phyloP scores from a whole-genome alignment of 1,284 basidiomycete species.

The Tilletia caries region DNA sequence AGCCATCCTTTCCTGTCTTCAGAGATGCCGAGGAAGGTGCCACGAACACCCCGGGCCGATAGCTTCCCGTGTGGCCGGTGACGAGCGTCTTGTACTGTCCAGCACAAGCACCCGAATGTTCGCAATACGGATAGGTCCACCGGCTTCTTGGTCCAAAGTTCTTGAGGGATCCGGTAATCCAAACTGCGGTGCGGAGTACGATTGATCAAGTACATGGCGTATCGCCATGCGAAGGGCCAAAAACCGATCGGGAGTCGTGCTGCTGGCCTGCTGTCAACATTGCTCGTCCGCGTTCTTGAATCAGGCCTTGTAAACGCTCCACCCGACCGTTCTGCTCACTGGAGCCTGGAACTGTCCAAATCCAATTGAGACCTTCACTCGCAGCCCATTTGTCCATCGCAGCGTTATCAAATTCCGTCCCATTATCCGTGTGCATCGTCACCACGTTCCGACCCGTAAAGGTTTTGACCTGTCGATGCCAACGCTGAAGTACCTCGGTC shows the following conservation, averaged over 20 bases:
- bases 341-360: not conserved
- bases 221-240: not conserved
- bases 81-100: not conserved
- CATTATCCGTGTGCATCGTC: not conserved
- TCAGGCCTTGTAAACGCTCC: not conserved
- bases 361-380: not conserved
- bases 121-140: not conserved
- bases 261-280: not conserved
- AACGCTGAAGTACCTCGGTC: not conserved
- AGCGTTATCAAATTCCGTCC: not conserved
- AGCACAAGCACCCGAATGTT: not conserved
- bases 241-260: not conserved
- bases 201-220: not conserved
- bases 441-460: not conserved
- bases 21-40: not conserved
- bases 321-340: not conserved
- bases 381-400: not conserved
- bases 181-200: not conserved
- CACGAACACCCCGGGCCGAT: not conserved
- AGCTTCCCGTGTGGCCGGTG: not conserved
- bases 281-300: not conserved
- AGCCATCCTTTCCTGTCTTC: not conserved
- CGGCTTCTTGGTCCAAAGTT: not conserved
- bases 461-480: not conserved
- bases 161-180: not conserved